These are phyloP conservation scores for Stephania japonica DNA, from an alignment of 164 flowering plant genomes.

Conservation along the genomic window DNA sequence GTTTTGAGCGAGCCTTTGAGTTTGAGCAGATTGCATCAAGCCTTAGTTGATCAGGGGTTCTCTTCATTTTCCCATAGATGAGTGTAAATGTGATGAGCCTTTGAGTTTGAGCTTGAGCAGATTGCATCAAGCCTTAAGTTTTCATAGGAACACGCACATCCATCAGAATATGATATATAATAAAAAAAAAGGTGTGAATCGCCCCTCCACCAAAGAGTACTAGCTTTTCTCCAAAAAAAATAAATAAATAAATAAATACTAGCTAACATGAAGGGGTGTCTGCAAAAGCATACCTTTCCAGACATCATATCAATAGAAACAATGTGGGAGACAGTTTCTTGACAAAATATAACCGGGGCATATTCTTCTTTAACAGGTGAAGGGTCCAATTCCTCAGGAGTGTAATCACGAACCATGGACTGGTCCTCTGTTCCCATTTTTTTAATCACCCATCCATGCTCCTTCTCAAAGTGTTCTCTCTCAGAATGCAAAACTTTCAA, in stretches of 20 bases:
- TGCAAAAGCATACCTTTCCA: slow-evolving; percentile 54
- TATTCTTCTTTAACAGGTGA: slow-evolving; percentile 86
- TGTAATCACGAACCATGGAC: slow-evolving; percentile 66
- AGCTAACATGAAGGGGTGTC: background rate
- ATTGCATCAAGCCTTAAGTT: too few species aligned
- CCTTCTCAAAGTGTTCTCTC: slow-evolving; percentile 75
- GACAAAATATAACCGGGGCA: slow-evolving; percentile 95
- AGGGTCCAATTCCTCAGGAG: slow-evolving; percentile 64
- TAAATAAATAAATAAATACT: background rate
- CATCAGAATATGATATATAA: too few species aligned
- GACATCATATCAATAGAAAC: slow-evolving; percentile 99
- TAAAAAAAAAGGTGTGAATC: too few species aligned
- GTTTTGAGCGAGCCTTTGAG: too few species aligned
- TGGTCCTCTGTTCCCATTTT: slow-evolving; percentile 89
- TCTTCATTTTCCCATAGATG: background rate
- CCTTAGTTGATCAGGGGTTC: background rate
- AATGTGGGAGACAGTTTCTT: slow-evolving; percentile 87
- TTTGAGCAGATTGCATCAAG: background rate
- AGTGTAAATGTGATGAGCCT: too few species aligned
- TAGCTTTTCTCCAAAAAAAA: background rate
- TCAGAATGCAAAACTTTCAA: slow-evolving; percentile 72
- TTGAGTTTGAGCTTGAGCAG: too few species aligned
- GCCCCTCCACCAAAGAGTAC: too few species aligned
- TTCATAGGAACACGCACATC: too few species aligned
- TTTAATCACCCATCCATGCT: slow-evolving; percentile 84